These are phyloP conservation scores for Paratrimastix pyriformis DNA, from an alignment of 78 protist species.

Conservation along the genomic window DNA sequence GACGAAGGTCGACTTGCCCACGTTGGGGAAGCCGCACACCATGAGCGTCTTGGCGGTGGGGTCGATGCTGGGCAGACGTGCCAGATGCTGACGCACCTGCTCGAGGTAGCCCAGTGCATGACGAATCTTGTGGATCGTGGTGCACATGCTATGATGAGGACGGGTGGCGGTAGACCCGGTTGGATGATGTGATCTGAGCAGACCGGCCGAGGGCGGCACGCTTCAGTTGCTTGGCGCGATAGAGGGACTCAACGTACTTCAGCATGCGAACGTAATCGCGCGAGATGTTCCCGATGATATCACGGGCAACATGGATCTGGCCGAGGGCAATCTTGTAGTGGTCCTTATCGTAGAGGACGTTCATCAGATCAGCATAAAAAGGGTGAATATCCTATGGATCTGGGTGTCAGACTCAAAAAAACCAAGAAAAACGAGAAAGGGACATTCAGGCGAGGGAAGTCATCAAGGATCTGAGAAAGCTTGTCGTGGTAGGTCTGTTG, in stretches of 20 bases:
- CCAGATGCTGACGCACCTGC: slow-evolving; percentile 95
- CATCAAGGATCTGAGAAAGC: slow-evolving; percentile 71
- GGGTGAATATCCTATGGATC: slow-evolving; percentile 90
- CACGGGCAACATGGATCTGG: slow-evolving; percentile 67
- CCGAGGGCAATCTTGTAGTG: slow-evolving; percentile 99
- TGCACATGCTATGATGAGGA: slow-evolving; percentile 69
- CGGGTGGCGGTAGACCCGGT: neutral
- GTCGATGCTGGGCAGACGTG: slow-evolving; percentile 96
- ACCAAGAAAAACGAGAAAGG: neutral
- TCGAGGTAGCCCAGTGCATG: slow-evolving; percentile 86
- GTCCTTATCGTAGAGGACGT: slow-evolving; percentile 94
- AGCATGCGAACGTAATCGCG: slow-evolving; percentile 86
- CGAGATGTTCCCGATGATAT: slow-evolving; percentile 73
- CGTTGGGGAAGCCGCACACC: slow-evolving; percentile 84
- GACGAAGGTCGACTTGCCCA: slow-evolving; percentile 94
- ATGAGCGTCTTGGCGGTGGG: slow-evolving; percentile 94
- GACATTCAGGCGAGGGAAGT: slow-evolving; percentile 94
- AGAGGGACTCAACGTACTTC: slow-evolving; percentile 96
- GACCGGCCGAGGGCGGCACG: slow-evolving; percentile 97
- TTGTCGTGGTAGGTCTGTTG: slow-evolving; percentile 76
- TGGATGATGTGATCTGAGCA: neutral
- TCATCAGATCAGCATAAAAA: slow-evolving; percentile 95
- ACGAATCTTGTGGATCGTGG: slow-evolving; percentile 68
- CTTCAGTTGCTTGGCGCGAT: slow-evolving; percentile 97
- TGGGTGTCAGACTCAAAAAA: neutral